Evolutionary conservation across 352 stramenopile species (phyloP).

Genomic region (Pythium monospermum): DNA sequence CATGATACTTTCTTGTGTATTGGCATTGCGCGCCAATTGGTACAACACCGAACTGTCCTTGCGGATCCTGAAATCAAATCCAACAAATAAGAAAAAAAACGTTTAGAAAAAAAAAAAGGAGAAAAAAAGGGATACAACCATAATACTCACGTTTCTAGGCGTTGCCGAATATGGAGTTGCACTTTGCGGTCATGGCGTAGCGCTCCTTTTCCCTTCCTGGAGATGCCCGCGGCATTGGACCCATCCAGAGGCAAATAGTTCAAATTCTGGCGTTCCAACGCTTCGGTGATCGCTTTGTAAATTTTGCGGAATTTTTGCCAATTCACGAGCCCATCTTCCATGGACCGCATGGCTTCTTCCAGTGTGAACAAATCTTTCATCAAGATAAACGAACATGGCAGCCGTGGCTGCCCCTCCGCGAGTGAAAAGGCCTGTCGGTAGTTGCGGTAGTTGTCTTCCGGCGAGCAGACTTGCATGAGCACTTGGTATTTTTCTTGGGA

Average conservation of each 20-base stretch:
- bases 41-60: slow-evolving; percentile 84
- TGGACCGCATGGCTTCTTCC: slow-evolving; percentile 84
- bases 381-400: slow-evolving; percentile 84
- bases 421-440: slow-evolving; percentile 80
- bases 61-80: slow-evolving; percentile 44
- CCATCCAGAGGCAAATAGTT: slow-evolving; percentile 54
- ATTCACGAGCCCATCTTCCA: slow-evolving; percentile 77
- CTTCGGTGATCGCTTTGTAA: slow-evolving; percentile 72
- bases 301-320: slow-evolving; percentile 87
- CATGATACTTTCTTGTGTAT: slow-evolving; percentile 85
- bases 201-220: slow-evolving; percentile 67
- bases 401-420: slow-evolving; percentile 64
- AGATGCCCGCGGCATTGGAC: slow-evolving; percentile 34
- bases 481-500: slow-evolving; percentile 76
- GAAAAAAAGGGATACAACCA: no score
- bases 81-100: not conserved
- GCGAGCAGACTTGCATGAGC: slow-evolving; percentile 76
- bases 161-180: slow-evolving; percentile 68
- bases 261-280: slow-evolving; percentile 73
- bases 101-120: slow-evolving; percentile 10
- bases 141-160: slow-evolving; percentile 76
- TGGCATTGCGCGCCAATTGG: slow-evolving; percentile 79
- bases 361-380: slow-evolving; percentile 85
- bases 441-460: slow-evolving; percentile 83
- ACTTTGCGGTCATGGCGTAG: slow-evolving; percentile 68